phyloP scores from a whole-genome alignment of 1,284 basidiomycete species.

The Schizophyllum commune region DNA sequence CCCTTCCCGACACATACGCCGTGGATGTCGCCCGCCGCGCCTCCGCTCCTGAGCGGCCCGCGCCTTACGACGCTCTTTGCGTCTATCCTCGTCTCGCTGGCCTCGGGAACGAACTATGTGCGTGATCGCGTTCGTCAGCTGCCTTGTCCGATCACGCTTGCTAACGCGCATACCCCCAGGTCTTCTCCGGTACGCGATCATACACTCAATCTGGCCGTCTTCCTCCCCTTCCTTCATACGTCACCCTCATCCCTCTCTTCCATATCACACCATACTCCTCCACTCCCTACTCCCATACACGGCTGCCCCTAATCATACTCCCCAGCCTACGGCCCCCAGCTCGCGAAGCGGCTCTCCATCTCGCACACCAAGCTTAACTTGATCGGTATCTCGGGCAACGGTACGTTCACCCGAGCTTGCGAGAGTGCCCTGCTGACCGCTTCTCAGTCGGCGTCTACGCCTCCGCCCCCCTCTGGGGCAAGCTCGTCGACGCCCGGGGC shows the following conservation, averaged over 20 bases:
- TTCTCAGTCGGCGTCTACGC: constrained; percentile 54
- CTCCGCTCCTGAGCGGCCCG: constrained; percentile 25
- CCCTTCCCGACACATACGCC: too few relatives aligned
- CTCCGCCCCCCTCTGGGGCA: constrained; percentile 54
- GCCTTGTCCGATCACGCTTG: not conserved
- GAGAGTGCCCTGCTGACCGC: too few relatives aligned
- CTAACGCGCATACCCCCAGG: constrained; percentile 18
- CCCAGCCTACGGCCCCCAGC: constrained; percentile 66
- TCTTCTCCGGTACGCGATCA: constrained; percentile 33
- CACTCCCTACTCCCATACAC: not conserved
- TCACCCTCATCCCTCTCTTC: too few relatives aligned
- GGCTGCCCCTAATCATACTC: constrained; percentile 5
- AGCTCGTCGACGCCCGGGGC: constrained; percentile 54
- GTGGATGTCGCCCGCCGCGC: constrained; percentile 3
- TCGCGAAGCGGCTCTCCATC: constrained; percentile 54
- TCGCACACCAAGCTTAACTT: constrained; percentile 64
- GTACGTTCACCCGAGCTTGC: constrained; percentile 25
- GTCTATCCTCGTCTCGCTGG: constrained; percentile 40
- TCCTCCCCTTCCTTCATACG: not conserved
- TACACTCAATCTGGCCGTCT: not conserved
- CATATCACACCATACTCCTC: too few relatives aligned
- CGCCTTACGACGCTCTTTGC: constrained; percentile 34
- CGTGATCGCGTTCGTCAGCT: constrained; percentile 3
- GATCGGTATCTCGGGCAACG: constrained; percentile 54
- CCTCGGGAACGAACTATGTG: constrained; percentile 62